A percentile compares a stretch with the other conserved stretches of the same genome.
phyloP scores from a whole-genome alignment of 2,329 filamentous ascomycete genomes.

The Nemania sp. region DNA sequence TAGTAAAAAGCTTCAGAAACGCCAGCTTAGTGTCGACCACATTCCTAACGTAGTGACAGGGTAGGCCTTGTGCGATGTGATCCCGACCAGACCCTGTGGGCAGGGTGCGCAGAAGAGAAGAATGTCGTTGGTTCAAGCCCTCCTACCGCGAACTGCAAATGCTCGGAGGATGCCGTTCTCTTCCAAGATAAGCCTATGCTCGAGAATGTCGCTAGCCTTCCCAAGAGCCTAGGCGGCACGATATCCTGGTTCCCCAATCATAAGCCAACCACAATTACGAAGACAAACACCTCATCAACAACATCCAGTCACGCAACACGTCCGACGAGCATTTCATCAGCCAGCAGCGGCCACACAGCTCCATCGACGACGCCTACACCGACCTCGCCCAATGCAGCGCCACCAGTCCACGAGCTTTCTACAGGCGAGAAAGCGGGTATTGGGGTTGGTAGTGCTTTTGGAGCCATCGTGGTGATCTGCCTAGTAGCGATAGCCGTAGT shows the following conservation, averaged over 20 bases:
- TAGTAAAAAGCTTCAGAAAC: background rate
- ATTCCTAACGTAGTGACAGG: slow-evolving; percentile 30
- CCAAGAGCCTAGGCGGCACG: slow-evolving; percentile 18
- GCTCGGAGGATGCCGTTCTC: slow-evolving; percentile 25
- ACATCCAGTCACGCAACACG: slow-evolving; percentile 7
- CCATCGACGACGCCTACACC: background rate
- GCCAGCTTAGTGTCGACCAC: background rate
- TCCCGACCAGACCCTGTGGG: slow-evolving; percentile 34
- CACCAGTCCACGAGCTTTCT: slow-evolving; percentile 14
- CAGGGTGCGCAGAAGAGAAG: slow-evolving; percentile 38
- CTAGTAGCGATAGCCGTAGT: slow-evolving; percentile 25
- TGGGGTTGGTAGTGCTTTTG: slow-evolving; percentile 30
- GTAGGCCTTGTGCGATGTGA: slow-evolving; percentile 40
- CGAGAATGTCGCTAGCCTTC: slow-evolving; percentile 37
- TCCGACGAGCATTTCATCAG: slow-evolving; percentile 3
- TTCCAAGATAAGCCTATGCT: slow-evolving; percentile 35
- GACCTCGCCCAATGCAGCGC: slow-evolving; percentile 7
- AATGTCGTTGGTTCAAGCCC: slow-evolving; percentile 33
- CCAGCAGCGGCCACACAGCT: background rate
- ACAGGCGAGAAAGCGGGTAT: slow-evolving; percentile 33
- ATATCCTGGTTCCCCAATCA: slow-evolving; percentile 38
- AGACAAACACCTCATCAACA: slow-evolving; percentile 6
- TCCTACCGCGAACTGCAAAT: slow-evolving; percentile 37
- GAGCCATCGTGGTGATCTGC: slow-evolving; percentile 18
- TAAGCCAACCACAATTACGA: slow-evolving; percentile 16